Conservation (phyloP, 495 filamentous ascomycete species). For the Lasiosphaeria hispida region DNA sequence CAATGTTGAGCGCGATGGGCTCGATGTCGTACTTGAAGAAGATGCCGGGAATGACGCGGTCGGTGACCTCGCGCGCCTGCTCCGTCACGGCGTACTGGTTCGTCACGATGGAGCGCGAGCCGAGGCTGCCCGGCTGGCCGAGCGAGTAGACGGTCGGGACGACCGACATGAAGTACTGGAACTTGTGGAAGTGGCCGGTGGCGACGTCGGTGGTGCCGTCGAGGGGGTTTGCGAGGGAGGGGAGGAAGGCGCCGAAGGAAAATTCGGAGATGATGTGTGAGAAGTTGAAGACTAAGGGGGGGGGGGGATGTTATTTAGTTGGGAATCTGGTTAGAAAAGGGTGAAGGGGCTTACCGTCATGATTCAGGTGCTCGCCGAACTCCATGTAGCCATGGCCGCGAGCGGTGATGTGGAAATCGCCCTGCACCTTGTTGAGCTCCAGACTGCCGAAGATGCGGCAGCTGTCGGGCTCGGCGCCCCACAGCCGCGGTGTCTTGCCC, state of each 20-base stretch:
- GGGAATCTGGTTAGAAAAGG: background rate
- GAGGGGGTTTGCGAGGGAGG: constrained; percentile 88
- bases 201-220: constrained; percentile 82
- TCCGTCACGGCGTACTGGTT: constrained; percentile 98
- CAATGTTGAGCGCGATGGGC: constrained; percentile 82
- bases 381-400: constrained; percentile 90
- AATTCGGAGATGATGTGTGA: constrained; percentile 95
- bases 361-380: constrained; percentile 77
- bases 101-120: constrained; percentile 65
- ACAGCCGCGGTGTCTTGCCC: constrained; percentile 70
- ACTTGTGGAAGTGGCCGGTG: constrained; percentile 79
- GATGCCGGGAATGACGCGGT: constrained; percentile 79
- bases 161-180: constrained; percentile 96
- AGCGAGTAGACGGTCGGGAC: constrained; percentile 94
- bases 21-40: constrained; percentile 99
- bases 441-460: constrained; percentile 89
- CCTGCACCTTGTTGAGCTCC: constrained; percentile 93
- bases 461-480: constrained; percentile 54
- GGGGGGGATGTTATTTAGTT: constrained; percentile 6
- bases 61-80: constrained; percentile 65
- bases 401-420: constrained; percentile 97
- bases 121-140: constrained; percentile 30
- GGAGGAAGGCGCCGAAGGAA: constrained; percentile 94
- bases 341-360: constrained; percentile 55
- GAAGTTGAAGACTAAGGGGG: constrained; percentile 82